These are phyloP conservation scores for Leccinum insolens DNA, from an alignment of 1,284 basidiomycete species.

Conservation along the genomic window DNA sequence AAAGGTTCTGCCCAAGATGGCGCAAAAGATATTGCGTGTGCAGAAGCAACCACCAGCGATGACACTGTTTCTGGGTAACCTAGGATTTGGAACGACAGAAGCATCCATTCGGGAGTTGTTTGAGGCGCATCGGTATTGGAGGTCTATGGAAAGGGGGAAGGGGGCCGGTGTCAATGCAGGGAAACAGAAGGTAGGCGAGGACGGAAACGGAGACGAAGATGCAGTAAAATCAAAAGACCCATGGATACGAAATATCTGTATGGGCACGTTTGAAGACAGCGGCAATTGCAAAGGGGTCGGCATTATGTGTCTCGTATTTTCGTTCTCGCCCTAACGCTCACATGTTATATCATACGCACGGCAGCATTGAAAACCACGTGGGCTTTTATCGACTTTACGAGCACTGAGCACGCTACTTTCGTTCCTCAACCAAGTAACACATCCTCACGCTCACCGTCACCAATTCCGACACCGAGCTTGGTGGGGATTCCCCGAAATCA, in stretches of 20 bases:
- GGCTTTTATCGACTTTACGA: conserved; percentile 93
- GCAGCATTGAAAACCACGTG: conserved; percentile 57
- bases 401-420: conserved; percentile 68
- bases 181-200: conserved; percentile 18
- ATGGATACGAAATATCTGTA: conserved; percentile 87
- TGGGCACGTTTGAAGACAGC: conserved; percentile 97
- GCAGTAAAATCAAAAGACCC: conserved; percentile 39
- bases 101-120: conserved; percentile 74
- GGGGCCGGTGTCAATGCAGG: conserved; percentile 27
- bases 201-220: conserved; percentile 1
- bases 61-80: conserved; percentile 88
- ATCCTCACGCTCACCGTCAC: no score
- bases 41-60: conserved; percentile 86
- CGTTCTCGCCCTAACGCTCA: neutral
- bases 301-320: conserved; percentile 3
- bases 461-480: no score
- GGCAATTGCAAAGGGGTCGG: conserved; percentile 92
- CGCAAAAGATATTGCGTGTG: conserved; percentile 77
- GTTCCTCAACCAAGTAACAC: no score
- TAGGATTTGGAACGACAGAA: conserved; percentile 86
- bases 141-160: conserved; percentile 28
- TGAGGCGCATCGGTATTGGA: conserved; percentile 55
- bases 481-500: conserved; percentile 61
- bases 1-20: conserved; percentile 67
- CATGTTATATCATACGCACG: neutral